Base-by-base conservation (phyloP, 768 basidiomycete species). In the Termitomyces sp. region DNA sequence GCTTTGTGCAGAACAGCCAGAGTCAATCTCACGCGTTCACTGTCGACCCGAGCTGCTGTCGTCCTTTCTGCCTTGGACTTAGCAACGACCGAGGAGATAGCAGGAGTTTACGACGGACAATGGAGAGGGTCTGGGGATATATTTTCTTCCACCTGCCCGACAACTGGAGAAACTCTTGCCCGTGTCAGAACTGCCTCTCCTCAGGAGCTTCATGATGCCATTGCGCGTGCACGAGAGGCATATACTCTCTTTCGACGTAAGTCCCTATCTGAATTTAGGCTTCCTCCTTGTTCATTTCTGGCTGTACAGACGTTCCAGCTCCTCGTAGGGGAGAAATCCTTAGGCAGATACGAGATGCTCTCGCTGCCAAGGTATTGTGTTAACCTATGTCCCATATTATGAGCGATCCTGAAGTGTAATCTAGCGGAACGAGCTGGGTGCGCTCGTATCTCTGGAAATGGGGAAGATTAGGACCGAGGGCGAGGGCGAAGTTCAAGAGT, bases 401-500 rank as follows among this genome's bases (percentile, higher is more conserved):
- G 26, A 5, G 26, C 24, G 33, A 46, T 43, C n/a, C 24, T 45
- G n/a, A 35, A 35, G 14, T 51, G 3, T 10, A 7, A 49, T 16
- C 35, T 30, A 94, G 90, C 80, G 88, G 33, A 84, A 89, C 54
- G 85, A 79, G 38, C 79, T 96, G 5, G 93, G 93, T 51, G 86
- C 88, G 13, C 78, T 96, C 20, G 84, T 96, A 9, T 88, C 90
- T 43, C 79, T 94, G 14, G 91, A 92, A 70, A 92, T 93, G 90
- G 91, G 96, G 18, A 87, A 98, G 76, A 94, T 97, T 63, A 81
- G 78, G 65, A 87, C 89, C 16, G 95, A 97, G 70, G 95, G 95
- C 26, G 76, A 86, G 20, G 95, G 95, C 16, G 94, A 97, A 74
- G 93, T 98, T 13, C 92, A 95, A 68, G 94, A 96, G 73, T 93